phyloP scores from a whole-genome alignment of 73 alveolate species.

The Paramecium bursaria region DNA sequence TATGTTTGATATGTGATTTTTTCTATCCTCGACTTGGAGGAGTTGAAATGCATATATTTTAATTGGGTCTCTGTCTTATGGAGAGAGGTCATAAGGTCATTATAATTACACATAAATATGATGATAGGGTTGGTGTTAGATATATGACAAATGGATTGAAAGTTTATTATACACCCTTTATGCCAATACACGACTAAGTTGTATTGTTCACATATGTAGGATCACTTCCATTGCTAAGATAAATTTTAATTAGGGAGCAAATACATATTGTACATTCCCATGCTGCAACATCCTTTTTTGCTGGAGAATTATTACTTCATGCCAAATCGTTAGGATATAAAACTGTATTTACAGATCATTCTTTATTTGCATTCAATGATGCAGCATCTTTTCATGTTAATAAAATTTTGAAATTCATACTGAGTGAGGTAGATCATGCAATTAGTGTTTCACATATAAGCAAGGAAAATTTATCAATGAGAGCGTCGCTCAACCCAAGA shows the following conservation, averaged over 20 bases:
- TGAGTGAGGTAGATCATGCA: constrained; percentile 93
- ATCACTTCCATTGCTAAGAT: constrained; percentile 80
- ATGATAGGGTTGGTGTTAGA: constrained; percentile 94
- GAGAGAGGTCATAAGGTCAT: constrained; percentile 61
- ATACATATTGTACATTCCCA: constrained; percentile 99
- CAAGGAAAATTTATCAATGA: constrained; percentile 93
- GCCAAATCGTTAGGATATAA: constrained; percentile 89
- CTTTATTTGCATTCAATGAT: constrained; percentile 97
- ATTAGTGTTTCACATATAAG: constrained; percentile 97
- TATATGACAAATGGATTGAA: constrained; percentile 98
- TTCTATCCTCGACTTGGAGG: constrained; percentile 66
- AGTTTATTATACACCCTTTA: constrained; percentile 86
- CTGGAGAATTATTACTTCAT: constrained; percentile 82
- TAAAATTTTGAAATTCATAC: constrained; percentile 83
- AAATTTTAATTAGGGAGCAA: constrained; percentile 92
- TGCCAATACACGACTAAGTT: constrained; percentile 72
- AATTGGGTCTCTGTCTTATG: constrained; percentile 53
- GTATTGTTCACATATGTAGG: constrained; percentile 59
- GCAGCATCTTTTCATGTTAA: constrained; percentile 95
- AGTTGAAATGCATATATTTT: constrained; percentile 73
- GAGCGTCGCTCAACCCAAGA: constrained; percentile 94
- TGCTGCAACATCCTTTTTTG: constrained; percentile 92
- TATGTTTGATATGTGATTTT: constrained; percentile 67
- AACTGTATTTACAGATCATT: constrained; percentile 98
- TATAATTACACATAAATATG: constrained; percentile 94